Percentiles rank a stretch among this genome's conserved stretches.
Conservation (phyloP, 495 filamentous ascomycete genomes). For the Aspergillus biplanus region DNA sequence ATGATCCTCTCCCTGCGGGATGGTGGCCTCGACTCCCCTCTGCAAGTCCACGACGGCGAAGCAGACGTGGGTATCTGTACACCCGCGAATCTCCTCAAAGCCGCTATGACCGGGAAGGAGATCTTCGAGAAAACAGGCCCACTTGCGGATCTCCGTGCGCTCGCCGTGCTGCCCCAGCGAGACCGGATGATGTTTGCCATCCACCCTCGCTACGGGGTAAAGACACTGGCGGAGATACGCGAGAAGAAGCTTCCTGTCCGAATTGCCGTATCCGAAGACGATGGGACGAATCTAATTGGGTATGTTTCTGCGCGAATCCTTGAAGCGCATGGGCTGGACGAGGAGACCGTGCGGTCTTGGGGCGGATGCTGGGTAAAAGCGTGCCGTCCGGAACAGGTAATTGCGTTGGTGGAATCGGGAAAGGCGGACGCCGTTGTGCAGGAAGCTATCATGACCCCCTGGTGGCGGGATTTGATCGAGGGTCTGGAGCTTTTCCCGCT, state of each 20-base stretch:
- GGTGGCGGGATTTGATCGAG: constrained; percentile 27
- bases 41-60: constrained; percentile 4
- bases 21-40: constrained; percentile 11
- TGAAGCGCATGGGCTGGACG: constrained; percentile 12
- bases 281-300: constrained; percentile 18
- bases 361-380: constrained; percentile 19
- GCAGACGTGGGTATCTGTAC: constrained; percentile 12
- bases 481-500: constrained; percentile 13
- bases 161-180: constrained; percentile 15
- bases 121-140: constrained; percentile 4
- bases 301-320: constrained; percentile 5
- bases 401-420: constrained; percentile 18
- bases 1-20: constrained; percentile 6
- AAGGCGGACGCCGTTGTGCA: constrained; percentile 23
- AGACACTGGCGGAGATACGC: constrained; percentile 8
- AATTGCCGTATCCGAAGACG: constrained; percentile 11
- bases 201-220: constrained; percentile 5
- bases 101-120: not conserved
- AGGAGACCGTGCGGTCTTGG: constrained; percentile 13
- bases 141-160: constrained; percentile 7
- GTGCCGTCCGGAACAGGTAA: constrained; percentile 21
- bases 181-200: constrained; percentile 20
- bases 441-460: constrained; percentile 30
- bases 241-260: constrained; percentile 9
- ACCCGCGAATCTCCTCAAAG: not conserved